Conservation (phyloP, 2,329 filamentous ascomycete genomes). For the Diaporthe vexans region DNA sequence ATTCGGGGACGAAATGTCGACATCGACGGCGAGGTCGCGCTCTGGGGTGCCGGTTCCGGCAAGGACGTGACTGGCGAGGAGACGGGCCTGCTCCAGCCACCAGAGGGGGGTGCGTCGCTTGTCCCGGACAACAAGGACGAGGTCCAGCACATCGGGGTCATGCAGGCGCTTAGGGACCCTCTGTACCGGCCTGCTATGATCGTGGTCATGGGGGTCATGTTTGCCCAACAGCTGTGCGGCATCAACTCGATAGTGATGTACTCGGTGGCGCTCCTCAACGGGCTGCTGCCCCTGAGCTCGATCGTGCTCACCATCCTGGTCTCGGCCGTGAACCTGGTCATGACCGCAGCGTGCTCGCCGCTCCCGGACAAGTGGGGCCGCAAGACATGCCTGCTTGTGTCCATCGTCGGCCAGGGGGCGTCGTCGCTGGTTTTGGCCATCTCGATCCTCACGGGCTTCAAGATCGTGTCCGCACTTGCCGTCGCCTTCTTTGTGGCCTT, state of each 20-base stretch:
- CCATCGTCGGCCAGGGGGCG: slow-evolving; percentile 86
- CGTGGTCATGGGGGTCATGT: slow-evolving; percentile 91
- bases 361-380: slow-evolving; percentile 90
- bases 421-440: slow-evolving; percentile 84
- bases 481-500: slow-evolving; percentile 89
- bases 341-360: slow-evolving; percentile 85
- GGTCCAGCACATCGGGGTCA: slow-evolving; percentile 67
- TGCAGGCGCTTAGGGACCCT: slow-evolving; percentile 76
- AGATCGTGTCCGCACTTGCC: slow-evolving; percentile 83
- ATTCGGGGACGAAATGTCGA: slow-evolving; percentile 80
- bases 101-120: slow-evolving; percentile 42
- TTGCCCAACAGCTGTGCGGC: slow-evolving; percentile 91
- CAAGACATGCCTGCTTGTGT: slow-evolving; percentile 86
- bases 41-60: slow-evolving; percentile 64
- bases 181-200: slow-evolving; percentile 81
- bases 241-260: slow-evolving; percentile 99
- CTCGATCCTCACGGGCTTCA: slow-evolving; percentile 80
- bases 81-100: slow-evolving; percentile 73
- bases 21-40: slow-evolving; percentile 79
- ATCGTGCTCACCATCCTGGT: slow-evolving; percentile 89
- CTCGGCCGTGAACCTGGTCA: slow-evolving; percentile 86
- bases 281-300: slow-evolving; percentile 84
- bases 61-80: slow-evolving; percentile 82
- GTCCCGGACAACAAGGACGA: slow-evolving; percentile 40
- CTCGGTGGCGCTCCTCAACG: slow-evolving; percentile 88